A percentile compares a stretch with the other conserved stretches of the same genome.
phyloP scores from a whole-genome alignment of 768 basidiomycete species.

The Amanita muscaria region DNA sequence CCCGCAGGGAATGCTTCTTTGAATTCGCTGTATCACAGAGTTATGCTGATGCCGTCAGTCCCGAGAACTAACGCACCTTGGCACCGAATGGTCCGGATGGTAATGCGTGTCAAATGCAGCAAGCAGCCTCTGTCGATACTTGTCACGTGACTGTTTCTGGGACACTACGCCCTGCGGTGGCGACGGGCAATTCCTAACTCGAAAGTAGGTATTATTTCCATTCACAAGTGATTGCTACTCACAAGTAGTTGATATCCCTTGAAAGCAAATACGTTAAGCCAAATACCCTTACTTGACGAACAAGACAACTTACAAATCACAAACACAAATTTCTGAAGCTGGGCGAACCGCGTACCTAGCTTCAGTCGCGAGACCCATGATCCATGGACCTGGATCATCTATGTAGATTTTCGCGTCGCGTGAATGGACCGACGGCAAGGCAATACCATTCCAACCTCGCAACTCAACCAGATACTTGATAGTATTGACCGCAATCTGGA shows the following conservation, averaged over 20 bases:
- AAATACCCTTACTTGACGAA: not conserved
- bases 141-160: slow-evolving; percentile 70
- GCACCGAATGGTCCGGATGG: slow-evolving; percentile 81
- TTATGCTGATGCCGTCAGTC: slow-evolving; percentile 4
- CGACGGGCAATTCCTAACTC: slow-evolving; percentile 61
- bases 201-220: slow-evolving; percentile 9
- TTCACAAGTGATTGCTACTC: slow-evolving; percentile 18
- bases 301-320: slow-evolving; percentile 60
- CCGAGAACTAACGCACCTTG: slow-evolving; percentile 32
- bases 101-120: slow-evolving; percentile 79
- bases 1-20: slow-evolving; percentile 94
- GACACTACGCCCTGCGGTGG: slow-evolving; percentile 73
- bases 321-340: slow-evolving; percentile 75
- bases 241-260: slow-evolving; percentile 80
- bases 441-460: slow-evolving; percentile 88
- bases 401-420: slow-evolving; percentile 90
- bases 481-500: slow-evolving; percentile 78
- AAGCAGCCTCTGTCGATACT: slow-evolving; percentile 64
- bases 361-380: slow-evolving; percentile 83
- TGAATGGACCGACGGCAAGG: slow-evolving; percentile 72
- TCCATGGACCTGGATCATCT: slow-evolving; percentile 96
- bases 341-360: slow-evolving; percentile 71
- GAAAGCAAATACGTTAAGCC: slow-evolving; percentile 7
- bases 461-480: slow-evolving; percentile 88
- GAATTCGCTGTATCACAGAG: slow-evolving; percentile 59